Evolutionary conservation across 2,329 filamentous ascomycete genomes (phyloP).

Genomic region (Xylariaceae sp.): DNA sequence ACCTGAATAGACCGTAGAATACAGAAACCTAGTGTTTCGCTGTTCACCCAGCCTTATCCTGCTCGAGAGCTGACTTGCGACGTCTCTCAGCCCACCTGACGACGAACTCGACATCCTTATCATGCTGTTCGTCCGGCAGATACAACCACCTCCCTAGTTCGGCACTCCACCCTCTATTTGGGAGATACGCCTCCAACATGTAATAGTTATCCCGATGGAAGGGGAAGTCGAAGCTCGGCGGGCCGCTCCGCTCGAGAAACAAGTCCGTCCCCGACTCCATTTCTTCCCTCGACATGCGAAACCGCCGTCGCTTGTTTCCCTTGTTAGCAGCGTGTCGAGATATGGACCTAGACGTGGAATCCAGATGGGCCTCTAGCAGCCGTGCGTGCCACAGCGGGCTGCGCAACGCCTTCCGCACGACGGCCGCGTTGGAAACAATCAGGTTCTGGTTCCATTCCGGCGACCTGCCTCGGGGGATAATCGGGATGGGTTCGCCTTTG

Average conservation of each 20-base stretch:
- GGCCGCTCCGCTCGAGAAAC: conserved; percentile 55
- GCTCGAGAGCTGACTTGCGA: background rate
- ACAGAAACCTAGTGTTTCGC: background rate
- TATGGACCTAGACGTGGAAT: conserved; percentile 49
- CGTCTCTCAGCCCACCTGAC: conserved; percentile 30
- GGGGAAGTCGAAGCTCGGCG: conserved; percentile 54
- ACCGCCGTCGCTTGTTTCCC: conserved; percentile 49
- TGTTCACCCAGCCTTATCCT: background rate
- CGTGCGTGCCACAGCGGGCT: conserved; percentile 54
- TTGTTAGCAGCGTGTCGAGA: conserved; percentile 51
- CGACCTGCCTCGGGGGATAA: conserved; percentile 49
- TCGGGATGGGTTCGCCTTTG: conserved; percentile 52
- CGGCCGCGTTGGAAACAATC: conserved; percentile 44
- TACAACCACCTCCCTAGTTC: conserved; percentile 54
- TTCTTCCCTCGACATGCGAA: conserved; percentile 50
- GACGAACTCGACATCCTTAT: conserved; percentile 41
- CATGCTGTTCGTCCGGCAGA: conserved; percentile 43
- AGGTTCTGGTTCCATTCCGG: conserved; percentile 55
- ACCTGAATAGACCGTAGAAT: too few relatives aligned
- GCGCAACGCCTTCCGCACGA: conserved; percentile 49
- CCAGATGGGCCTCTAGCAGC: conserved; percentile 51
- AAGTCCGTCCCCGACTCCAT: conserved; percentile 48
- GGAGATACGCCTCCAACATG: conserved; percentile 59
- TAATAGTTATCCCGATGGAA: conserved; percentile 62
- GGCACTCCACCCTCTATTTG: conserved; percentile 56